phyloP scores from a whole-genome alignment of 352 stramenopile genomes.

The Globisporangium camurandrum region DNA sequence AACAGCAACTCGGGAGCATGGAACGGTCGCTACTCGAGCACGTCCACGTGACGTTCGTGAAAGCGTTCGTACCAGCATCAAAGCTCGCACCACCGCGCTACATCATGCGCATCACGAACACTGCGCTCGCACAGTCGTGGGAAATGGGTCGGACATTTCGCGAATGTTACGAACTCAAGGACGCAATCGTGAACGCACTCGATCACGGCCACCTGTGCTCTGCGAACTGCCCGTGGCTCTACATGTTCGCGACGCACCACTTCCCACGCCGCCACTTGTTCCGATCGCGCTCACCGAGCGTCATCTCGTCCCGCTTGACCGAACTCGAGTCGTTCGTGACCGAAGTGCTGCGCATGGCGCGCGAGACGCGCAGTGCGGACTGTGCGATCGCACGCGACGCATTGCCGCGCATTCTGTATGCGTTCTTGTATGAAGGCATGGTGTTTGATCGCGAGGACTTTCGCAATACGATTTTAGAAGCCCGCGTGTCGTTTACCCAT shows the following conservation, averaged over 20 bases:
- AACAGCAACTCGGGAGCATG: slow-evolving; percentile 29
- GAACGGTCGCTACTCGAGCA: slow-evolving; percentile 66
- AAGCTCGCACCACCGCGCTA: slow-evolving; percentile 65
- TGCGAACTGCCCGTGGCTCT: slow-evolving; percentile 80
- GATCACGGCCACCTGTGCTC: slow-evolving; percentile 75
- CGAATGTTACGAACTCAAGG: slow-evolving; percentile 78
- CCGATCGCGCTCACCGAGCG: slow-evolving; percentile 49
- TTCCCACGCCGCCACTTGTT: slow-evolving; percentile 76
- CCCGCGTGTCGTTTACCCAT: slow-evolving; percentile 35
- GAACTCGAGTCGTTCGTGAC: slow-evolving; percentile 66
- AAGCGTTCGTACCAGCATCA: slow-evolving; percentile 64
- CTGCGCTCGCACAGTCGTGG: slow-evolving; percentile 58
- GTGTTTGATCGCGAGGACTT: slow-evolving; percentile 70
- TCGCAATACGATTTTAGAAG: slow-evolving; percentile 39
- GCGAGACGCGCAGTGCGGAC: slow-evolving; percentile 54
- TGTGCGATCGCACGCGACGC: slow-evolving; percentile 49
- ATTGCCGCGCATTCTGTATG: slow-evolving; percentile 62
- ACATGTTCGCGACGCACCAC: slow-evolving; percentile 71
- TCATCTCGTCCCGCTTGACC: slow-evolving; percentile 49
- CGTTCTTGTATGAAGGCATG: slow-evolving; percentile 80
- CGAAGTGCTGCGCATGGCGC: slow-evolving; percentile 47
- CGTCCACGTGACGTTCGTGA: slow-evolving; percentile 75
- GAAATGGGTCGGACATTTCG: slow-evolving; percentile 73
- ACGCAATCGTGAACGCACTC: slow-evolving; percentile 40
- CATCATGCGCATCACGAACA: slow-evolving; percentile 73